A percentile compares a stretch with the other conserved stretches of the same genome.
phyloP scores from a whole-genome alignment of 306 rosid species.

The Arachis hypogaea region DNA sequence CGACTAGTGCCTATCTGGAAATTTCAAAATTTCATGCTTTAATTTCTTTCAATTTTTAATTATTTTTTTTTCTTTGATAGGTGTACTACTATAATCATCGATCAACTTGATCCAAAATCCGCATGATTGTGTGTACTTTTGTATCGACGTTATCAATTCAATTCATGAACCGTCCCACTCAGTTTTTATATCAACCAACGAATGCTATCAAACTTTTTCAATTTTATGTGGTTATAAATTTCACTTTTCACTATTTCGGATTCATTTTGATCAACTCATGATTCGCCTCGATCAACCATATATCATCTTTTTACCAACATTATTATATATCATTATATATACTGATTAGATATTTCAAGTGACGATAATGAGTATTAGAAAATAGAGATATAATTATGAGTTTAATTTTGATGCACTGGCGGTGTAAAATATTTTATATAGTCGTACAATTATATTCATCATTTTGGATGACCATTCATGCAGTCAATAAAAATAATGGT shows the following conservation, averaged over 20 bases:
- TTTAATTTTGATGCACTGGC: no score
- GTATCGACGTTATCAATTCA: slow-evolving; percentile 34
- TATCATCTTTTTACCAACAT: no score
- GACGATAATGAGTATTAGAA: no score
- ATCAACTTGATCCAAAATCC: slow-evolving; percentile 37
- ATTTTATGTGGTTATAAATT: slow-evolving; percentile 7
- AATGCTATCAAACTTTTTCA: slow-evolving; percentile 36
- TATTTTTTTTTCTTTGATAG: slow-evolving; percentile 29
- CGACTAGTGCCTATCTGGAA: slow-evolving; percentile 37
- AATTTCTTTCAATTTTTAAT: no score
- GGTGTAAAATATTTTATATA: no score
- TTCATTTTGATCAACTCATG: slow-evolving; percentile 25
- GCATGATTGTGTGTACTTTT: slow-evolving; percentile 41
- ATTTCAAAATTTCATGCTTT: slow-evolving; percentile 34
- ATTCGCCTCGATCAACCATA: slow-evolving; percentile 15
- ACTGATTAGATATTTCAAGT: no score
- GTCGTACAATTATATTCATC: no score
- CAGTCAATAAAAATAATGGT: no score
- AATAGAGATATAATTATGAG: no score
- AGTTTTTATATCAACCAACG: slow-evolving; percentile 30
- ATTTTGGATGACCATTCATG: no score
- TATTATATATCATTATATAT: neutral
- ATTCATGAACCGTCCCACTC: slow-evolving; percentile 50
- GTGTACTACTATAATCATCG: slow-evolving; percentile 40
- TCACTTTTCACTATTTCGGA: slow-evolving; percentile 14